Evolutionary conservation across 176 grass and related monocot genomes (phyloP), one percentile per base, ranked within the genome.

Genomic region (Elymus sibiricus): DNA sequence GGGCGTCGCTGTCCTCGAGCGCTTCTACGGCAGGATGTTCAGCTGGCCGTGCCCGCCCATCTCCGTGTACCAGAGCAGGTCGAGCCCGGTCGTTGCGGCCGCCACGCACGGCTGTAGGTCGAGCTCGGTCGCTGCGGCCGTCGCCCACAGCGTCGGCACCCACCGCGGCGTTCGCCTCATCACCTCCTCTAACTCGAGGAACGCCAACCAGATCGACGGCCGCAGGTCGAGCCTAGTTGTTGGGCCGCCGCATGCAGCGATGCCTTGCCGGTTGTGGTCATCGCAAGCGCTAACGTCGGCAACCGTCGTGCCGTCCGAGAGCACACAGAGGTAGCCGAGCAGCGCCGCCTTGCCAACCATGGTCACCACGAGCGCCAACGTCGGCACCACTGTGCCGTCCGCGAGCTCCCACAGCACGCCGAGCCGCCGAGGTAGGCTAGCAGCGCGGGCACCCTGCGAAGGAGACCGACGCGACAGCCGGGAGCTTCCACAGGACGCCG

Each of bases 401-500:
- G 70, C 63, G 8, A 82, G 79, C 60, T 75, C 86, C 85, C 68
- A 76, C 40, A 11, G 34, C 79, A 44, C 11, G 86, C 44, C 4
- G 79, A 70, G 22, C 75, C 86, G 60, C 70, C 70, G 9, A 87
- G 86, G 71, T 9, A 77, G 12, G 71, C 46, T 34, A 77, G 79
- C 72, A 88, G 80, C 86, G 47, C 27, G 35, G 86, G 86, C 64
- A 78, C 86, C 13, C 63, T 63, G 73, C 74, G 51, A 78, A 83
- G 35, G 86, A 82, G 61, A 43, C 9, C 16, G 10, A 61, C 46
- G 51, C 37, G 12, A 88, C 63, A 74, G 80, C 73, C 14, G 80
- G 64, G 49, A 83, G 49, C 73, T 87, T 76, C 79, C 79, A 88
- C 64, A 88, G 80, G 5, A 78, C 80, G 80, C 80, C 6, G 22